Evolutionary conservation across 2,329 filamentous ascomycete species (phyloP).

Genomic region (Penicillium polonicum): DNA sequence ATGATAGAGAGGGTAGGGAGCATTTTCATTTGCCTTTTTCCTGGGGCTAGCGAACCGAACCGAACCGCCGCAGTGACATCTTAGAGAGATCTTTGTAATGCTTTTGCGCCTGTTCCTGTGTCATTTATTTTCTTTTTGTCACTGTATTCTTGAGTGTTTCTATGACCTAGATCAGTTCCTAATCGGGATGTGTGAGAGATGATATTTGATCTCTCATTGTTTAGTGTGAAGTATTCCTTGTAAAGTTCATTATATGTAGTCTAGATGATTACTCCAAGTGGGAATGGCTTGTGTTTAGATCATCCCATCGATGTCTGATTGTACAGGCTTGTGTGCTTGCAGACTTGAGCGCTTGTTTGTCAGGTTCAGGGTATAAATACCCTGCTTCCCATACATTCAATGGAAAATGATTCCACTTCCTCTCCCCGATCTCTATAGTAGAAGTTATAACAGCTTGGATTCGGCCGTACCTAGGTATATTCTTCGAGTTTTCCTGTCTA

Average conservation of each 20-base stretch:
- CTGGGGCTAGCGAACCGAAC: constrained; percentile 8
- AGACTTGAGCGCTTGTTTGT: no score
- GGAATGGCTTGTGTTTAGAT: no score
- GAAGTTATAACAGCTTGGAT: no score
- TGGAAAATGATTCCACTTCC: no score
- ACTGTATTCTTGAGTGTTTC: constrained; percentile 31
- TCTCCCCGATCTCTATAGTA: no score
- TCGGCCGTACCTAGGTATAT: neutral
- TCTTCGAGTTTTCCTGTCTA: neutral
- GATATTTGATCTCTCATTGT: neutral
- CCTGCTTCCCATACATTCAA: no score
- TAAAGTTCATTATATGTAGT: neutral
- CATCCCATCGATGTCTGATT: no score
- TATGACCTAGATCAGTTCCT: constrained; percentile 28
- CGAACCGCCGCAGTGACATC: constrained; percentile 13
- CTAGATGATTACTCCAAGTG: neutral
- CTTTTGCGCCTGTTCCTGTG: constrained; percentile 23
- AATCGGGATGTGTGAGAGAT: constrained; percentile 20
- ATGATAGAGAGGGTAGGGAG: constrained; percentile 10
- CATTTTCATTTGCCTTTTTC: constrained; percentile 12
- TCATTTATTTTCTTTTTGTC: constrained; percentile 31
- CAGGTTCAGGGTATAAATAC: no score
- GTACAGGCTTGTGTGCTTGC: no score
- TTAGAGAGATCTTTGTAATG: constrained; percentile 18
- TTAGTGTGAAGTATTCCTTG: neutral